Evolutionary conservation across 1,139 yeast genomes (phyloP), one percentile per base, ranked within the genome.

Genomic region (Taphrina confusa): DNA sequence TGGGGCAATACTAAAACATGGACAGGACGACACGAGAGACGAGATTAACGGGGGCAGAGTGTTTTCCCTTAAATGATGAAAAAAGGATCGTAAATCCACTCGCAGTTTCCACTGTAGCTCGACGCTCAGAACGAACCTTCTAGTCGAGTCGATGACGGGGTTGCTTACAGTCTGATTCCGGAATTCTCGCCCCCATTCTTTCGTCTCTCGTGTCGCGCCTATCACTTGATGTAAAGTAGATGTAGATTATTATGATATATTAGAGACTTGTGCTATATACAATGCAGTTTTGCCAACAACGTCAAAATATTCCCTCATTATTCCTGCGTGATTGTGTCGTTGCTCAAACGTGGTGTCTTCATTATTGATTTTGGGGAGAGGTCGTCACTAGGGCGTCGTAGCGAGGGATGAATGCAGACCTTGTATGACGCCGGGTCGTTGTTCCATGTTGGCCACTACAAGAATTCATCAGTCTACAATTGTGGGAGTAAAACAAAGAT

Each of bases 91-190:
- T 54, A 42, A 54, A 42, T 46, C 49, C 58, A 54, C 49, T 54
- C 58, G 58, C 58, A 54, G 58, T 54, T 54, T 54, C 58, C 58
- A 42, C 58, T 54, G 58, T 54, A 54, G 58, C 58, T 46, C 39
- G 58, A 33, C 52, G 42, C 25, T 28, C 36, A 42, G 51, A 31
- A 54, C 58, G 58, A 54, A 54, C 58, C 58, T 54, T 54, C 49
- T 44, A 33, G 58, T 46, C 49, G 51, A 54, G 44, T 31, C 58
- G 34, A 37, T 54, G 58, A 54, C 58, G 58, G 58, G 58, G 58
- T 54, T 42, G 49, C 51, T 46, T 42, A 54, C 58, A 30, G 58
- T 54, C 58, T 54, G 58, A 54, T 47, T n/a, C 51, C 9, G 14
- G 27, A 25, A 9, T 16, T 36, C 40, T 20, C 28, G 27, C 28